Conservation (phyloP, 371 early-diverging fungal genomes). For the Neoconidiobolus thromboides region DNA sequence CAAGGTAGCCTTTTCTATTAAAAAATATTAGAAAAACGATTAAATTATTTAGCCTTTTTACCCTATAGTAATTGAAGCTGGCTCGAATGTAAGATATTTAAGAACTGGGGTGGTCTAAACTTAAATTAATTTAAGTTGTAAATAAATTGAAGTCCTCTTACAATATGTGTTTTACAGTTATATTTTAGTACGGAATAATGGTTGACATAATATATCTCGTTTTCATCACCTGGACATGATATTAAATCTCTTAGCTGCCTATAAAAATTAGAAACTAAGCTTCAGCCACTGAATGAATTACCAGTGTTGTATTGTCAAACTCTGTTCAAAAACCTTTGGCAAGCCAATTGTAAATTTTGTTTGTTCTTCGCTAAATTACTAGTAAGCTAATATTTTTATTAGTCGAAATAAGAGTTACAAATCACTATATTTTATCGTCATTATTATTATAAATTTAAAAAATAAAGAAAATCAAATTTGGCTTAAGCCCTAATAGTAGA, state of each 20-base stretch:
- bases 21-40: not conserved
- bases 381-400: no score
- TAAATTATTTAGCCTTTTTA: slow-evolving; percentile 10
- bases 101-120: slow-evolving; percentile 20
- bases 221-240: slow-evolving; percentile 30
- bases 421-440: no score
- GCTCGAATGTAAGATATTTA: slow-evolving; percentile 51
- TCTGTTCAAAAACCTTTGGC: no score
- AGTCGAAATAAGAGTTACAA: no score
- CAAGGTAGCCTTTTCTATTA: slow-evolving; percentile 49
- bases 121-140: not conserved
- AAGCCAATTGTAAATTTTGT: no score
- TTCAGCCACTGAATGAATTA: slow-evolving; percentile 7
- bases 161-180: slow-evolving; percentile 34
- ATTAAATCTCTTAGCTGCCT: slow-evolving; percentile 90
- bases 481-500: no score
- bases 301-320: slow-evolving; percentile 37
- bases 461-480: no score
- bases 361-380: no score
- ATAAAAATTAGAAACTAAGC: not conserved
- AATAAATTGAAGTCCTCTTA: slow-evolving; percentile 26
- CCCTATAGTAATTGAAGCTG: slow-evolving; percentile 61
- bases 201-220: slow-evolving; percentile 36
- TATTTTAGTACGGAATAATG: no score
- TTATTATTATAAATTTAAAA: no score